Conservation (phyloP, 1,284 basidiomycete species). For the Fistulinella staudtii region DNA sequence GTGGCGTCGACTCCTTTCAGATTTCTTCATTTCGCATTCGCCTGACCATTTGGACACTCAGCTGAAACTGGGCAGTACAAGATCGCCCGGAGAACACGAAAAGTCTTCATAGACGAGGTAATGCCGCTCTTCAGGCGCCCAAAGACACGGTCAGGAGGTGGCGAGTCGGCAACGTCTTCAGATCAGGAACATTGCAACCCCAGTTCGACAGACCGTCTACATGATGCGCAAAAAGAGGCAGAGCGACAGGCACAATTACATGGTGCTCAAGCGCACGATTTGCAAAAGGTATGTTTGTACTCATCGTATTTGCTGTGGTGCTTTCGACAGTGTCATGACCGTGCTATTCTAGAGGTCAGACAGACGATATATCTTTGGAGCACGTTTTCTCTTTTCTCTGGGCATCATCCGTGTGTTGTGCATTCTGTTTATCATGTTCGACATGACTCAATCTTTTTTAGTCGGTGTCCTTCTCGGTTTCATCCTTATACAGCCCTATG, state of each 20-base stretch:
- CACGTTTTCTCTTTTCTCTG: conserved; percentile 45
- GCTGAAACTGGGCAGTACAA: too few species aligned
- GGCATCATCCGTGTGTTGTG: conserved; percentile 42
- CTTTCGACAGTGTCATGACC: not conserved
- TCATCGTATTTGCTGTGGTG: not conserved
- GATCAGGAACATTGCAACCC: conserved; percentile 13
- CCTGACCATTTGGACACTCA: too few species aligned
- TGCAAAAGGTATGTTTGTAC: conserved; percentile 14
- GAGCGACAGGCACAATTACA: conserved; percentile 19
- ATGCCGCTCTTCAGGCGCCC: conserved; percentile 26
- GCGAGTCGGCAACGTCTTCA: conserved; percentile 14
- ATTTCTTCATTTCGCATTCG: too few species aligned
- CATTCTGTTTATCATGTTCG: not conserved
- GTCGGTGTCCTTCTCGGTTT: conserved; percentile 64
- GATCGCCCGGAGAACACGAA: too few species aligned
- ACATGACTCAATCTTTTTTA: conserved; percentile 24
- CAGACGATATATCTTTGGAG: conserved; percentile 30
- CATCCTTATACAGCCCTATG: conserved; percentile 55
- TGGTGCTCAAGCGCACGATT: conserved; percentile 25
- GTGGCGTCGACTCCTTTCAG: too few species aligned
- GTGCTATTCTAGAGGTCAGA: conserved; percentile 11
- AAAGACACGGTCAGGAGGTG: conserved; percentile 15
- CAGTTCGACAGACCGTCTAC: conserved; percentile 1
- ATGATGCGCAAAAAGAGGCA: conserved; percentile 18
- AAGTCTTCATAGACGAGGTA: too few species aligned